phyloP scores from a whole-genome alignment of 2,329 filamentous ascomycete species.

The Pyricularia grisea region DNA sequence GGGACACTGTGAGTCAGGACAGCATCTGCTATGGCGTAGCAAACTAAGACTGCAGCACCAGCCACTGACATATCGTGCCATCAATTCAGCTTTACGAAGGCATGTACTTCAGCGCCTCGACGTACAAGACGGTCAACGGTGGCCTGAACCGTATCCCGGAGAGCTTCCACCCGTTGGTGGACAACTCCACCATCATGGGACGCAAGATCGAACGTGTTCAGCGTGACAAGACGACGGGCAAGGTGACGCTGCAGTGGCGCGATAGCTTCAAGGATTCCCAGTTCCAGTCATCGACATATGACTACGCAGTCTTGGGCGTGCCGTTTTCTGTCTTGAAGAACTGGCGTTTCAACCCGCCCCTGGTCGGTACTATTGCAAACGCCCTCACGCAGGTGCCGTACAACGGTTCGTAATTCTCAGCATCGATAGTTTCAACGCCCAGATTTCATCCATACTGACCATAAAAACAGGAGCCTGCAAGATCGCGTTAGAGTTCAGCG shows the following conservation, averaged over 20 bases:
- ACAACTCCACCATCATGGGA: constrained; percentile 43
- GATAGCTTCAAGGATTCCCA: constrained; percentile 25
- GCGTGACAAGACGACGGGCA: constrained; percentile 38
- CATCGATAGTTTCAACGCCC: too few species aligned
- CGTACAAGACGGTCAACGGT: constrained; percentile 56
- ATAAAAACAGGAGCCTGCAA: constrained; percentile 28
- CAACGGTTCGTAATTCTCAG: constrained; percentile 17
- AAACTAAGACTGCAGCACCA: not conserved
- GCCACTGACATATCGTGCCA: not conserved
- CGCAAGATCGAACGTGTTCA: constrained; percentile 47
- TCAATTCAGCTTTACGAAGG: constrained; percentile 41
- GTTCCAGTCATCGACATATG: constrained; percentile 42
- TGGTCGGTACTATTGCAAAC: constrained; percentile 31
- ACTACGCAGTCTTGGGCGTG: constrained; percentile 57
- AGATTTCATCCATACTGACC: not conserved
- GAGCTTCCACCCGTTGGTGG: constrained; percentile 53
- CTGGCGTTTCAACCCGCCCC: constrained; percentile 38
- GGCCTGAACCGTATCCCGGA: constrained; percentile 45
- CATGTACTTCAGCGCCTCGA: constrained; percentile 49
- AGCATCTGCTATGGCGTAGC: not conserved
- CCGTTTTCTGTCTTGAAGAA: constrained; percentile 56
- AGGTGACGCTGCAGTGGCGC: constrained; percentile 51
- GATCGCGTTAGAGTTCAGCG: constrained; percentile 58
- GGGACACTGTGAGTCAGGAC: constrained; percentile 27
- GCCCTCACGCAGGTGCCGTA: constrained; percentile 39